A percentile compares a stretch with the other conserved stretches of the same genome.
These are phyloP conservation scores for Peronospora belbahrii DNA, from an alignment of 352 stramenopile species.

Conservation along the genomic window DNA sequence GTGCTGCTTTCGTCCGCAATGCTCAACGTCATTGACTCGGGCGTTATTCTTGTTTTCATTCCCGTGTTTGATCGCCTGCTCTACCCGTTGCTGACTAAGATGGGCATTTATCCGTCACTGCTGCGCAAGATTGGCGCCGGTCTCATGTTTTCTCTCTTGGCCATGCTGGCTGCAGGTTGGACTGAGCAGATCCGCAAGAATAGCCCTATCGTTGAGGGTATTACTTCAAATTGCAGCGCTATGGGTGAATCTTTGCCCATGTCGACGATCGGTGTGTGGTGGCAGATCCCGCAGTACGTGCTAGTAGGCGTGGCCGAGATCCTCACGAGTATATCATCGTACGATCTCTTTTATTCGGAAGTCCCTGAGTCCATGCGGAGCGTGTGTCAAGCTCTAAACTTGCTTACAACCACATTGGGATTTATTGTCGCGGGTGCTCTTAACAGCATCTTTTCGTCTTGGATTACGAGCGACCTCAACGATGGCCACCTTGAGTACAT, in stretches of 20 bases:
- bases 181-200: slow-evolving; percentile 72
- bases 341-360: slow-evolving; percentile 90
- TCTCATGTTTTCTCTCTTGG: slow-evolving; percentile 68
- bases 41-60: slow-evolving; percentile 87
- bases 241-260: slow-evolving; percentile 57
- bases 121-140: slow-evolving; percentile 85
- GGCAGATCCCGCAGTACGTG: slow-evolving; percentile 88
- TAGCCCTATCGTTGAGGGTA: slow-evolving; percentile 32
- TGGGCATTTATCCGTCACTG: slow-evolving; percentile 67
- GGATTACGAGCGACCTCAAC: slow-evolving; percentile 88
- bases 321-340: slow-evolving; percentile 83
- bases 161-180: slow-evolving; percentile 63
- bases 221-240: slow-evolving; percentile 72
- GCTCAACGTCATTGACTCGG: slow-evolving; percentile 82
- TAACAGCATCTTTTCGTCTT: slow-evolving; percentile 87
- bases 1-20: slow-evolving; percentile 80
- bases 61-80: slow-evolving; percentile 81
- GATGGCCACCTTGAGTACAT: slow-evolving; percentile 86
- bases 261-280: slow-evolving; percentile 82
- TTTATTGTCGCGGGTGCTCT: slow-evolving; percentile 75
- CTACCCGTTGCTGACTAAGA: slow-evolving; percentile 61
- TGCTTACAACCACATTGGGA: slow-evolving; percentile 86
- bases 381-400: slow-evolving; percentile 85
- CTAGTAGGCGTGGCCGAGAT: slow-evolving; percentile 86
- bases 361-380: slow-evolving; percentile 87